Conservation (phyloP, 2,329 filamentous ascomycete genomes). For the Fusarium secorum region DNA sequence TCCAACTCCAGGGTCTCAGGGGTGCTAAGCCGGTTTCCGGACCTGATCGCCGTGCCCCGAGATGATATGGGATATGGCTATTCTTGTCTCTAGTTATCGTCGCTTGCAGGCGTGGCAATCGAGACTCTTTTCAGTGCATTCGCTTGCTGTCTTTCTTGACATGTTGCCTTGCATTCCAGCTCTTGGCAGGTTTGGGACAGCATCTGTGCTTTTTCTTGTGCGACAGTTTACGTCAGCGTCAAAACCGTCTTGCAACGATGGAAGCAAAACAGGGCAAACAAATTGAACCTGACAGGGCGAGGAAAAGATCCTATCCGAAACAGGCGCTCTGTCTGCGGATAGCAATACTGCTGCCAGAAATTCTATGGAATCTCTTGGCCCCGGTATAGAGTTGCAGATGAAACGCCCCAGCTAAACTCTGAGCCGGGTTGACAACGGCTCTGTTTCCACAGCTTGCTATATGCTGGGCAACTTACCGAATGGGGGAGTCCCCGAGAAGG, state of each 20-base stretch:
- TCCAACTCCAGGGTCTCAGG: constrained; percentile 19
- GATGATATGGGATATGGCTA: constrained; percentile 9
- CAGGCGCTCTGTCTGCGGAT: not conserved
- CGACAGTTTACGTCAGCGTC: constrained; percentile 9
- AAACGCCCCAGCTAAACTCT: constrained; percentile 31
- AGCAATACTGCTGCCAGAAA: not conserved
- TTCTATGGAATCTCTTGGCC: not conserved
- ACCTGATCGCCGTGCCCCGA: constrained; percentile 26
- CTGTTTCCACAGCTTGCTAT: not conserved
- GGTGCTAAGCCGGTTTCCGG: constrained; percentile 13
- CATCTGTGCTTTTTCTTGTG: constrained; percentile 2
- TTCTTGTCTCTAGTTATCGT: constrained; percentile 6
- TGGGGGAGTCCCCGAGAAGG: constrained; percentile 32
- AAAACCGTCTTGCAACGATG: not conserved
- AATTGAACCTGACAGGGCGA: not conserved
- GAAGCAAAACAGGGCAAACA: constrained; percentile 5
- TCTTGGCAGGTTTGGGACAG: constrained; percentile 9
- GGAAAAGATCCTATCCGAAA: not conserved
- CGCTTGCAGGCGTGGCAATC: constrained; percentile 10
- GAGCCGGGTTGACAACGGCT: constrained; percentile 7
- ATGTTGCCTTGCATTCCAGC: constrained; percentile 13
- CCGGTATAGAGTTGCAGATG: constrained; percentile 11
- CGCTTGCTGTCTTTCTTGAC: not conserved
- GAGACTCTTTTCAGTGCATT: constrained; percentile 3
- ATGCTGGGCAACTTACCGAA: constrained; percentile 10